Evolutionary conservation across 345 rosid genomes (phyloP).

Genomic region (Cardamine resedifolia): DNA sequence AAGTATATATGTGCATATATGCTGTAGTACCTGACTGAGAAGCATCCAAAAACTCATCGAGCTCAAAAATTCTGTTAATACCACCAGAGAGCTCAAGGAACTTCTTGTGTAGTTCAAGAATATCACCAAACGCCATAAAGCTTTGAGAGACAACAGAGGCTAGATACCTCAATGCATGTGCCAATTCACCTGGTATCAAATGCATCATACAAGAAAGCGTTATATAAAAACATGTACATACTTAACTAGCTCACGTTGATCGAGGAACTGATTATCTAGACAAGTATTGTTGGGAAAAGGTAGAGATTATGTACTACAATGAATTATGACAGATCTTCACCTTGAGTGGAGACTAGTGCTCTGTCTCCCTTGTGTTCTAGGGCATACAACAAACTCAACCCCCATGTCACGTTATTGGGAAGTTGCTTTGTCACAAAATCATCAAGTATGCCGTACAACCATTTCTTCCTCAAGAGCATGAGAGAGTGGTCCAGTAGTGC

Average conservation of each 20-base stretch:
- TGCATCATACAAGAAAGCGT: conserved; percentile 13
- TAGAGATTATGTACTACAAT: neutral
- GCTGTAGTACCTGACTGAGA: conserved; percentile 64
- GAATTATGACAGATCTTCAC: conserved; percentile 40
- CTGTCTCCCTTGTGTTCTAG: conserved; percentile 91
- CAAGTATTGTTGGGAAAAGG: neutral
- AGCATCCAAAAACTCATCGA: conserved; percentile 90
- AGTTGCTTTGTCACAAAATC: conserved; percentile 98
- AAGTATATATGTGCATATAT: neutral
- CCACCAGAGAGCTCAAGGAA: conserved; percentile 92
- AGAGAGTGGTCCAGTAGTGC: conserved; percentile 85
- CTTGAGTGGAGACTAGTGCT: conserved; percentile 80
- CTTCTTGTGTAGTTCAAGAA: conserved; percentile 89
- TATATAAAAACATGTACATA: conserved; percentile 2
- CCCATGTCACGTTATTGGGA: conserved; percentile 97
- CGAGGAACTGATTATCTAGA: neutral
- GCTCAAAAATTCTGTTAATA: conserved; percentile 87
- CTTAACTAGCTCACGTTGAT: neutral
- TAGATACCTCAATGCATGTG: conserved; percentile 89
- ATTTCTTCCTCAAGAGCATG: conserved; percentile 80
- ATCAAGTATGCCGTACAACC: conserved; percentile 87
- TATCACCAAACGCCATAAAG: conserved; percentile 97
- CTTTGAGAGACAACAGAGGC: conserved; percentile 99
- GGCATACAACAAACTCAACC: conserved; percentile 92
- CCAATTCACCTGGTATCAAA: conserved; percentile 76